Evolutionary conservation across 441 rosid species (phyloP).

Genomic region (Eutrema salsugineum): DNA sequence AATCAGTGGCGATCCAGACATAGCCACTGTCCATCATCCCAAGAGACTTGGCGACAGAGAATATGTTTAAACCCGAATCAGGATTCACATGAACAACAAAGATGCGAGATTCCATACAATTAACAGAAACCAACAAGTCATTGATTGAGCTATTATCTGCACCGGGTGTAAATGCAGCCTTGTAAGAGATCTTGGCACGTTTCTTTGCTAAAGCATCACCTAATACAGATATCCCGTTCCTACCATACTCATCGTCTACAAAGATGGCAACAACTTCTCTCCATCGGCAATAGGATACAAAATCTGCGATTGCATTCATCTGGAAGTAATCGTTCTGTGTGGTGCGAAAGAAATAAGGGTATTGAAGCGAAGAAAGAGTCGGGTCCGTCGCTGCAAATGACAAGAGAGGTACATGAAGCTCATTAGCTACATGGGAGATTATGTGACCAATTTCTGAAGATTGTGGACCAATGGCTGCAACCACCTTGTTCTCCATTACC

Average conservation of each 20-base stretch:
- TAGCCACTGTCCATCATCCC: slow-evolving; percentile 69
- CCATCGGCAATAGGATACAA: slow-evolving; percentile 61
- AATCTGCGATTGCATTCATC: slow-evolving; percentile 82
- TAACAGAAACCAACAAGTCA: slow-evolving; percentile 54
- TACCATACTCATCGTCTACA: slow-evolving; percentile 90
- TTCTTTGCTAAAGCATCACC: slow-evolving; percentile 77
- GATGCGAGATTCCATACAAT: slow-evolving; percentile 78
- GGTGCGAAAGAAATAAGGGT: slow-evolving; percentile 78
- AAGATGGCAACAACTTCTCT: slow-evolving; percentile 76
- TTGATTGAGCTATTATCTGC: slow-evolving; percentile 42
- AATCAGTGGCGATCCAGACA: slow-evolving; percentile 96
- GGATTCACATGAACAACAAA: slow-evolving; percentile 89
- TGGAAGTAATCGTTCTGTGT: slow-evolving; percentile 75
- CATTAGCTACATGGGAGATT: slow-evolving; percentile 78
- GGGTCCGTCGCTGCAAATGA: slow-evolving; percentile 94
- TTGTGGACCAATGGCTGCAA: slow-evolving; percentile 86
- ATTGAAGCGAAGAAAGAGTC: slow-evolving; percentile 68
- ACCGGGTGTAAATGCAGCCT: slow-evolving; percentile 69
- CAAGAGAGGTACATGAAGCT: slow-evolving; percentile 82
- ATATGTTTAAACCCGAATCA: slow-evolving; percentile 71
- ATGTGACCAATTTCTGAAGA: slow-evolving; percentile 89
- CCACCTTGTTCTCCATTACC: slow-evolving; percentile 71
- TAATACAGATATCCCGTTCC: slow-evolving; percentile 67
- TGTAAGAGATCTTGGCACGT: slow-evolving; percentile 70
- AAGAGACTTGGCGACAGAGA: slow-evolving; percentile 63